phyloP scores from a whole-genome alignment of 148 eudicot genomes.

The Rhododendron simsii region DNA sequence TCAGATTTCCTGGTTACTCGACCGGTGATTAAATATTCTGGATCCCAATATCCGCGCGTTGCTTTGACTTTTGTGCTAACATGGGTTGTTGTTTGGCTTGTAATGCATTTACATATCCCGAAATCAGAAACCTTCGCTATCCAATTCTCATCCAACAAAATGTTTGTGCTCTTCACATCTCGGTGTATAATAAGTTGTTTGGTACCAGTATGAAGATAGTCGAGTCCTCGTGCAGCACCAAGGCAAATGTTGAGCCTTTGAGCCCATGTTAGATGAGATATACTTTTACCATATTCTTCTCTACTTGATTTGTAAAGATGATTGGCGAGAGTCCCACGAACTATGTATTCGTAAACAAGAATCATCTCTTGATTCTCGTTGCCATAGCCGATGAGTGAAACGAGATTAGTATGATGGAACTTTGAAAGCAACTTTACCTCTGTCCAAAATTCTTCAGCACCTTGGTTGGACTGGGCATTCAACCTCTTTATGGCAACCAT shows the following conservation, averaged over 20 bases:
- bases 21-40: no score
- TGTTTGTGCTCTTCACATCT: no score
- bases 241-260: background rate
- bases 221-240: no score
- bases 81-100: no score
- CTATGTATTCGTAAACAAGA: background rate
- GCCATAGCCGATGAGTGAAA: background rate
- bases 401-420: background rate
- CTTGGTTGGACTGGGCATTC: background rate
- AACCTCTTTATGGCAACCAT: background rate
- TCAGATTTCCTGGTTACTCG: no score
- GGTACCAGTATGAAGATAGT: no score
- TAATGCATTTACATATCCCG: no score
- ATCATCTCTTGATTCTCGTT: background rate
- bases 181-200: no score
- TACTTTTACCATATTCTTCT: background rate
- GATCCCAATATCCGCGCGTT: no score
- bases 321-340: background rate
- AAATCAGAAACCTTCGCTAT: no score
- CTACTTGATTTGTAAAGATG: background rate
- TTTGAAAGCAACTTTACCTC: background rate
- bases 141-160: no score
- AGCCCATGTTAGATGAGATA: background rate
- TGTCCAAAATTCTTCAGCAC: background rate
- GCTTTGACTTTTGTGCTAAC: no score